Evolutionary conservation across 2,329 filamentous ascomycete species (phyloP).

Genomic region (Stemphylium vesicarium): DNA sequence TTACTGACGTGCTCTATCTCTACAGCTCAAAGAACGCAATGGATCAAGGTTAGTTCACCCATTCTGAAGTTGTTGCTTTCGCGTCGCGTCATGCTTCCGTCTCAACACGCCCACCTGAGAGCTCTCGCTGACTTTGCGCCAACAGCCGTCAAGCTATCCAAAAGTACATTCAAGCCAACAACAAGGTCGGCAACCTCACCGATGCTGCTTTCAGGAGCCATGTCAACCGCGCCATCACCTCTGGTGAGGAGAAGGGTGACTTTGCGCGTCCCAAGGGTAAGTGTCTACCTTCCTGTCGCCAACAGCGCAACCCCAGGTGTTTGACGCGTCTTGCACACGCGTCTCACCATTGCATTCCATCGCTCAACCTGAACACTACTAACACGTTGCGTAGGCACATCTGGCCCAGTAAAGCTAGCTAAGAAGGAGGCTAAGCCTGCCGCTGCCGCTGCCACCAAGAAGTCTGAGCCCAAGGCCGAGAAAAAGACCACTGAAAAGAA

Average conservation of each 20-base stretch:
- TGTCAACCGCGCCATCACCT: constrained; percentile 84
- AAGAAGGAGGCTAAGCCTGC: constrained; percentile 68
- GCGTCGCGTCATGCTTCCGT: constrained; percentile 36
- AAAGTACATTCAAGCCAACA: constrained; percentile 77
- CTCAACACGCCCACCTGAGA: constrained; percentile 26
- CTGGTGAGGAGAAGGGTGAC: constrained; percentile 83
- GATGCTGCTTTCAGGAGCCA: constrained; percentile 70
- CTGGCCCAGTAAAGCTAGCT: constrained; percentile 89
- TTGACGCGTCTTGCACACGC: neutral
- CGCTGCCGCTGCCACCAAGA: constrained; percentile 33
- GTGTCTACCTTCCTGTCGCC: constrained; percentile 40
- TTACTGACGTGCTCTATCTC: constrained; percentile 58
- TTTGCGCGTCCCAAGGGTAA: constrained; percentile 91
- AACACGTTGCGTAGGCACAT: constrained; percentile 66
- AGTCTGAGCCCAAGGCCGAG: constrained; percentile 40
- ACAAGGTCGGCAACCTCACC: constrained; percentile 64
- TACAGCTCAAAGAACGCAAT: constrained; percentile 72
- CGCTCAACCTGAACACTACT: constrained; percentile 10
- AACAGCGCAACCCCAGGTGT: neutral
- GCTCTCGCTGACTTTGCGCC: constrained; percentile 42
- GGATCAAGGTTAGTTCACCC: constrained; percentile 67
- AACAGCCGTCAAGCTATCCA: constrained; percentile 73
- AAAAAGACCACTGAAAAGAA: constrained; percentile 39
- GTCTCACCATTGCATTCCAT: neutral
- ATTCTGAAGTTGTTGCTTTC: constrained; percentile 29